These are phyloP conservation scores for Piloderma croceum DNA, from an alignment of 768 basidiomycete genomes.

Conservation along the genomic window DNA sequence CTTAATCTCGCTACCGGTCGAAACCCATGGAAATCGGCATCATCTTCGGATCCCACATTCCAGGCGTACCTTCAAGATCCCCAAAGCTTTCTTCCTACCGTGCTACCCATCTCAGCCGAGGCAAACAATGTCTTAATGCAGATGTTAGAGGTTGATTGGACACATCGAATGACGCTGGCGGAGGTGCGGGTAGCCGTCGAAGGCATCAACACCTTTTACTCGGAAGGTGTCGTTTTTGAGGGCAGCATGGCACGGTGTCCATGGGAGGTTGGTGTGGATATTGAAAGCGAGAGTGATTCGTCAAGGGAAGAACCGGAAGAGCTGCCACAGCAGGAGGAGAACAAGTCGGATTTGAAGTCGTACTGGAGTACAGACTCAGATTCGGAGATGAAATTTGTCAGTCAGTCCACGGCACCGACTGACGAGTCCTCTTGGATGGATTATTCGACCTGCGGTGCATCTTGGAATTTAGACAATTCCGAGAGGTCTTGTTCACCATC, in stretches of 20 bases:
- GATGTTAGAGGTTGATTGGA: conserved; percentile 70
- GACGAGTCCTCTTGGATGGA: conserved; percentile 29
- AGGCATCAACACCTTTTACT: conserved; percentile 60
- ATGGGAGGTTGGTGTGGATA: conserved; percentile 69
- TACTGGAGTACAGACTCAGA: conserved; percentile 54
- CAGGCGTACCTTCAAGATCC: conserved; percentile 79
- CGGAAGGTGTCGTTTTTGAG: conserved; percentile 70
- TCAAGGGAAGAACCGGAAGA: conserved; percentile 41
- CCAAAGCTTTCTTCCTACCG: conserved; percentile 71
- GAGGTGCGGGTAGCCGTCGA: conserved; percentile 56
- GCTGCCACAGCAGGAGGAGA: conserved; percentile 32
- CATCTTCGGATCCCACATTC: conserved; percentile 79
- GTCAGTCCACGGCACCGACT: conserved; percentile 23
- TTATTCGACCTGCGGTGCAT: conserved; percentile 44
- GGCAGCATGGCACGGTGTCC: conserved; percentile 74
- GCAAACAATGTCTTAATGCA: conserved; percentile 70
- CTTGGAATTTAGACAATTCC: conserved; percentile 51
- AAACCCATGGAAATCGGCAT: conserved; percentile 94
- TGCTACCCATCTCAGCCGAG: conserved; percentile 74
- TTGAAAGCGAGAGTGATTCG: conserved; percentile 57
- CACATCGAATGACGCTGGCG: conserved; percentile 39
- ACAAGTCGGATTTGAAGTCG: conserved; percentile 31
- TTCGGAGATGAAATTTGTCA: conserved; percentile 28
- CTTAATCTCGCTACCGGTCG: conserved; percentile 92
- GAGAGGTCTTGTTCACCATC: conserved; percentile 41